Conservation (phyloP, 78 protist species). For the Mastigamoeba balamuthi region DNA sequence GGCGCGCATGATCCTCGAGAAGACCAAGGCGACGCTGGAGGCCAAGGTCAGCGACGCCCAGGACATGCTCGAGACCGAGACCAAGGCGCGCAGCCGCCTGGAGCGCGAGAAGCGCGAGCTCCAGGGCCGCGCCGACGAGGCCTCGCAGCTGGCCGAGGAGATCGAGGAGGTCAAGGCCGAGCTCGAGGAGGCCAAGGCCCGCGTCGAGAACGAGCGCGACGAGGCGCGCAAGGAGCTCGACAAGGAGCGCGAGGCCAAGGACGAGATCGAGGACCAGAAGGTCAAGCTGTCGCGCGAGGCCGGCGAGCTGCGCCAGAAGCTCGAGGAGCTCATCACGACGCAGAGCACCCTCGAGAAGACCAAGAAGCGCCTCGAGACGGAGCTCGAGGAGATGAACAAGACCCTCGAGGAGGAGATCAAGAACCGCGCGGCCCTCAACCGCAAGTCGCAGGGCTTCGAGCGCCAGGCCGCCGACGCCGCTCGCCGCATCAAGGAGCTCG, state of each 20-base stretch:
- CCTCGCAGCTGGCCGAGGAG: not conserved
- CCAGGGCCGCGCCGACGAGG: conserved; percentile 35
- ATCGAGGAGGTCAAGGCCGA: conserved; percentile 11
- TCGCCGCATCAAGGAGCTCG: not conserved
- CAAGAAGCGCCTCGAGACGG: conserved; percentile 26
- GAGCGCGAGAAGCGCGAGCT: conserved; percentile 47
- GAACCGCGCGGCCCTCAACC: conserved; percentile 23
- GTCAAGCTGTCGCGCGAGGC: conserved; percentile 36
- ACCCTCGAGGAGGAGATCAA: conserved; percentile 31
- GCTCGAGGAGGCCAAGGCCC: conserved; percentile 23
- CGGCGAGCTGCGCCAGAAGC: conserved; percentile 38
- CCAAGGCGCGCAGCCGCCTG: conserved; percentile 33
- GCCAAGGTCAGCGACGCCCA: conserved; percentile 35
- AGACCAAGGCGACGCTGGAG: conserved; percentile 38
- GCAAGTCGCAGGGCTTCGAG: conserved; percentile 39
- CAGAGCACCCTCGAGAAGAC: conserved; percentile 38
- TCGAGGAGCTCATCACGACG: conserved; percentile 28
- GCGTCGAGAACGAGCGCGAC: conserved; percentile 38
- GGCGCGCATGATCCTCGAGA: not conserved
- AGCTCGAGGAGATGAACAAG: conserved; percentile 19
- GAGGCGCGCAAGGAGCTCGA: conserved; percentile 29
- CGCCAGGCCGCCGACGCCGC: not conserved
- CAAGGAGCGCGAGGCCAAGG: conserved; percentile 38
- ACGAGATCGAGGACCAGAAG: conserved; percentile 37
- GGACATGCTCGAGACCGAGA: conserved; percentile 33